phyloP scores from a whole-genome alignment of 2,329 filamentous ascomycete genomes.

The Dactylellina leptospora region DNA sequence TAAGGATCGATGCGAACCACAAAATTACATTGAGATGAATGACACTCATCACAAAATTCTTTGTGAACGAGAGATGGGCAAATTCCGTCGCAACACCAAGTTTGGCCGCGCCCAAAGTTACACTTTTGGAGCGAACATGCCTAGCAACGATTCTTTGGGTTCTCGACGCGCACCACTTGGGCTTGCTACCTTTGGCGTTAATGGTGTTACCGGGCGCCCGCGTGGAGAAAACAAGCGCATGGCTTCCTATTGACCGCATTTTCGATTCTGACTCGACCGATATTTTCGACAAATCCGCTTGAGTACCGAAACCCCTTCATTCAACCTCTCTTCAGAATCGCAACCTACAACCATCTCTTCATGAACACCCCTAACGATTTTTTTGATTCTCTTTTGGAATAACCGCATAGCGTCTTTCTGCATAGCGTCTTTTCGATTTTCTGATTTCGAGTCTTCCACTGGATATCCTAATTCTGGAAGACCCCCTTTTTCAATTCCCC shows the following conservation, averaged over 20 bases:
- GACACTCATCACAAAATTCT: slow-evolving; percentile 89
- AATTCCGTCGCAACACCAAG: slow-evolving; percentile 84
- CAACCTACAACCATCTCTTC: slow-evolving; percentile 3
- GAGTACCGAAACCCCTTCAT: neutral
- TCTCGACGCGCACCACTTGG: slow-evolving; percentile 39
- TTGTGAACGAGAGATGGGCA: slow-evolving; percentile 93
- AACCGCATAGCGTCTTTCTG: slow-evolving; percentile 48
- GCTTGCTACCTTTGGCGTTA: slow-evolving; percentile 32
- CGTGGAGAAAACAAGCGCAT: slow-evolving; percentile 34
- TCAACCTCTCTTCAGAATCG: neutral
- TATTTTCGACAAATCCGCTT: neutral
- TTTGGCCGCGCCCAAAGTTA: slow-evolving; percentile 90
- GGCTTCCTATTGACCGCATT: slow-evolving; percentile 33
- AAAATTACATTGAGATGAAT: slow-evolving; percentile 96
- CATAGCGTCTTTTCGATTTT: slow-evolving; percentile 52
- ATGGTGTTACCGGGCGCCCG: slow-evolving; percentile 33
- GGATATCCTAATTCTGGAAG: slow-evolving; percentile 46
- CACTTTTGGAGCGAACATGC: slow-evolving; percentile 73
- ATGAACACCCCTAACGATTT: slow-evolving; percentile 30
- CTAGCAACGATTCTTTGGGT: slow-evolving; percentile 34
- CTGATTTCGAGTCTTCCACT: slow-evolving; percentile 15
- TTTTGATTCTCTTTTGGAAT: slow-evolving; percentile 48
- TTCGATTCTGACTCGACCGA: neutral
- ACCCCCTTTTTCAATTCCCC: slow-evolving; percentile 1
- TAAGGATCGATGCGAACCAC: slow-evolving; percentile 83